Conservation (phyloP, 169 alveolate genomes). For the Cryptosporidium baileyi region DNA sequence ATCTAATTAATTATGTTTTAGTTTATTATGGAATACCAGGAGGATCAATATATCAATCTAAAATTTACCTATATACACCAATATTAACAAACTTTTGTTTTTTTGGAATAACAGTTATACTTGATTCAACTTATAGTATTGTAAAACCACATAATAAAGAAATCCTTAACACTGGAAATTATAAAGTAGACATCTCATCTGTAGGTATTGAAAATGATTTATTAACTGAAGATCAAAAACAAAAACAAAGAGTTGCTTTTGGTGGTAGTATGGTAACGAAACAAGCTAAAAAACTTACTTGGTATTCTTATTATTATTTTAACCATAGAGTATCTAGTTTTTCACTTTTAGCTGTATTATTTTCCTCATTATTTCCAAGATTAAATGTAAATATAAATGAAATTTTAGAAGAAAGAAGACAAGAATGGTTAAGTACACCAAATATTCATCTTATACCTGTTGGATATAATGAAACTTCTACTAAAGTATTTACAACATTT, state of each 20-base stretch:
- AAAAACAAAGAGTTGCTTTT: constrained; percentile 41
- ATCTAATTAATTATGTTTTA: not conserved
- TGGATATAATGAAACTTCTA: not conserved
- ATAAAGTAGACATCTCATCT: not conserved
- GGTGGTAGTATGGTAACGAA: constrained; percentile 24
- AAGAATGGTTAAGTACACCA: not conserved
- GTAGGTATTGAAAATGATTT: constrained; percentile 26
- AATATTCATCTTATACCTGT: not conserved
- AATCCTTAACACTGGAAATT: not conserved
- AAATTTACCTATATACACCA: not conserved
- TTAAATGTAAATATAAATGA: constrained; percentile 32
- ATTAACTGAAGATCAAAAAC: constrained; percentile 30
- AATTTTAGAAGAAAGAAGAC: not conserved
- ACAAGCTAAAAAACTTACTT: constrained; percentile 2
- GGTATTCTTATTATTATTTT: constrained; percentile 24
- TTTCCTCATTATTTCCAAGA: constrained; percentile 45
- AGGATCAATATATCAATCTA: constrained; percentile 35
- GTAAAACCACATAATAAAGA: constrained; percentile 41
- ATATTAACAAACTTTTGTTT: not conserved
- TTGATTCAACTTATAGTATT: constrained; percentile 3
- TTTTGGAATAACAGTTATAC: not conserved
- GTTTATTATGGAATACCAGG: constrained; percentile 54
- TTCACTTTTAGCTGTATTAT: not conserved
- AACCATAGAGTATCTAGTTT: constrained; percentile 46
- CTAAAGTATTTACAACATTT: constrained; percentile 1